Evolutionary conservation across 139 green algal species (phyloP), one percentile per base, ranked within the genome.

Genomic region (Chlorella sp.): DNA sequence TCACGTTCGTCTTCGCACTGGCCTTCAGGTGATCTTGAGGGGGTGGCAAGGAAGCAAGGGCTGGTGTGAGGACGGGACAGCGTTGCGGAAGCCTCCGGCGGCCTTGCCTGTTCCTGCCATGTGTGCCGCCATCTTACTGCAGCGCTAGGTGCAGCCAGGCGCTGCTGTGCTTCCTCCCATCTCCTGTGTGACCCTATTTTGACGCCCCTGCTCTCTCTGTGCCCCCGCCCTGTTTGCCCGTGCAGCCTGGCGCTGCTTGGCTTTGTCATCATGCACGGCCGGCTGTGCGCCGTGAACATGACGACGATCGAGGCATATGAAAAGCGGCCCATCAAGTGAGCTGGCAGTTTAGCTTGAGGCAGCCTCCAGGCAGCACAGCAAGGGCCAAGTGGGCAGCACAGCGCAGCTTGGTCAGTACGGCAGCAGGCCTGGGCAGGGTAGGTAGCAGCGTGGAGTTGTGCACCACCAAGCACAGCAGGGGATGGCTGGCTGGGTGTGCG

Each of bases 271-370:
- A 97, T 98, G 97, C 97, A 98, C 81, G 79, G 40, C 15, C 93
- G 91, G 78, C 83, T 96, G 79, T 81, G 94, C 0, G 61, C 89
- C 1, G 78, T 86, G 57, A 98, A 97, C 89, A 95, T 91, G 80
- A 98, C 95, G 12, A 98, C 96, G 3, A 98, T 98, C 80, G 97
- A 98, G 91, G 97, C 97, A 89, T 98, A 97, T 81, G 97, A 98
- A 87, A 98, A 98, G 92, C 89, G 92, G 71, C 89, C 93, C 19
- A 86, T 96, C 61, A 94, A 86, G 88, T 88, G 81, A 83, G 86
- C 2, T 24, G 3, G 21, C 30, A 1, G 48, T 34, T 64, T 53
- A 30, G 42, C 0, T 16, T 83, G 48, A 9, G 48, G 15, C 26
- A 61, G 61, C 12, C 12, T 42, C 19, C 48, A 24, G 30, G 12